These are phyloP conservation scores for Saccharomyces hybrid DNA, from an alignment of 1,139 yeast genomes.

Conservation along the genomic window DNA sequence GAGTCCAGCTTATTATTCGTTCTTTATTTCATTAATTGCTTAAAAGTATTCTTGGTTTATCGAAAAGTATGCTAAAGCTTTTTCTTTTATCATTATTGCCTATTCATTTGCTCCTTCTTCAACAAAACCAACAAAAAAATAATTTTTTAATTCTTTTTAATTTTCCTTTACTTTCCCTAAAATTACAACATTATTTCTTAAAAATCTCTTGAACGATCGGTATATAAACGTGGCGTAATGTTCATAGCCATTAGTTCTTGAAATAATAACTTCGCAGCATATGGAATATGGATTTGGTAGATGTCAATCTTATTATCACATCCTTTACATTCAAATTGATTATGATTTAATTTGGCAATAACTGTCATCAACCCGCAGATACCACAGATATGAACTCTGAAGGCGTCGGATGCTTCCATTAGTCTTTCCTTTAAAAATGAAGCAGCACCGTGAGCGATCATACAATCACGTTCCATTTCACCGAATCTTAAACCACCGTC, in stretches of 20 bases:
- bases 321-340: constrained; percentile 95
- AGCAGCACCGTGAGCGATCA: constrained; percentile 99
- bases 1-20: background rate
- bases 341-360: constrained; percentile 92
- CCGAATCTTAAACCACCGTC: constrained; percentile 99
- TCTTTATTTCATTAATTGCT: background rate
- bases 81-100: background rate
- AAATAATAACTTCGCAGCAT: constrained; percentile 92
- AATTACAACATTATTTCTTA: constrained; percentile 10
- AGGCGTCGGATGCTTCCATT: constrained; percentile 98
- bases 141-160: constrained; percentile 7
- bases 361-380: constrained; percentile 97
- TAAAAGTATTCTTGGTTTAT: background rate
- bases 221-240: constrained; percentile 77
- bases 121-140: background rate
- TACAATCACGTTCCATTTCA: constrained; percentile 99
- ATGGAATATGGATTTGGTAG: constrained; percentile 93
- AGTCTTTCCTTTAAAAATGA: constrained; percentile 93
- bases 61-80: background rate
- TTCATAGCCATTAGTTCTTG: constrained; percentile 99
- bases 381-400: constrained; percentile 96
- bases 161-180: constrained; percentile 4
- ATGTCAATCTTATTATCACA: constrained; percentile 97
- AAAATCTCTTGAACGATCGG: constrained; percentile 44
- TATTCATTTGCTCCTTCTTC: background rate